A percentile compares a stretch with the other conserved stretches of the same genome.
phyloP scores from a whole-genome alignment of 2,329 filamentous ascomycete species.

The Ophiostoma novo-ulmi region DNA sequence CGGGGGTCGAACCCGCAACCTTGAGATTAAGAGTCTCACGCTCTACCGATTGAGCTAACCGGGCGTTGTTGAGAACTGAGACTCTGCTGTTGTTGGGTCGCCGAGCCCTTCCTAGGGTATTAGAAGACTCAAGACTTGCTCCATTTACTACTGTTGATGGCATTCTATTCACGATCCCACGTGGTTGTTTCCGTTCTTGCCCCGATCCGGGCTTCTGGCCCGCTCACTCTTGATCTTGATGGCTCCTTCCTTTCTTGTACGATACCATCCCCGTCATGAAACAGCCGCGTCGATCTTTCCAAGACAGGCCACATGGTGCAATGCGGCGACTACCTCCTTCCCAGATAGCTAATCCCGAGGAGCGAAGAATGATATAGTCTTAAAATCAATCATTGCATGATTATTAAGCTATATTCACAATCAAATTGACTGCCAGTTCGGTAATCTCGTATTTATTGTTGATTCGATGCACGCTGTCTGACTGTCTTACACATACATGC shows the following conservation, averaged over 20 bases:
- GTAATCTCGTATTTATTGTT: not conserved
- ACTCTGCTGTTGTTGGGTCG: constrained; percentile 3
- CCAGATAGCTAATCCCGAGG: not conserved
- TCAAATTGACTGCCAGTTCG: not conserved
- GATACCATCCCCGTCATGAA: not conserved
- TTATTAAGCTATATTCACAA: not conserved
- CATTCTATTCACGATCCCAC: not conserved
- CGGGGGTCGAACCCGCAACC: constrained; percentile 42
- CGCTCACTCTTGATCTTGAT: not conserved
- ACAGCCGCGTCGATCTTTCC: constrained; percentile 4
- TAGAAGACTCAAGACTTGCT: not conserved
- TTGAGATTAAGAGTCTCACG: constrained; percentile 61
- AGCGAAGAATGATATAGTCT: not conserved
- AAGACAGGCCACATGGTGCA: not conserved
- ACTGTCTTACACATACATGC: not conserved
- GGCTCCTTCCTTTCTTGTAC: constrained; percentile 7
- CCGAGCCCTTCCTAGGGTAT: not conserved
- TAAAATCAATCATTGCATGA: not conserved
- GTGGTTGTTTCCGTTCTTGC: constrained; percentile 1
- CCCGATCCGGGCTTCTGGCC: not conserved
- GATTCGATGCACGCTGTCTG: not conserved
- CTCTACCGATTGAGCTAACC: constrained; percentile 68
- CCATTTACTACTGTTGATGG: too few species aligned
- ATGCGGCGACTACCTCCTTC: not conserved
- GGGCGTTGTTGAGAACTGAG: constrained; percentile 34